Evolutionary conservation across 305 asterid genomes (phyloP).

Genomic region (Euphrasia arctica): DNA sequence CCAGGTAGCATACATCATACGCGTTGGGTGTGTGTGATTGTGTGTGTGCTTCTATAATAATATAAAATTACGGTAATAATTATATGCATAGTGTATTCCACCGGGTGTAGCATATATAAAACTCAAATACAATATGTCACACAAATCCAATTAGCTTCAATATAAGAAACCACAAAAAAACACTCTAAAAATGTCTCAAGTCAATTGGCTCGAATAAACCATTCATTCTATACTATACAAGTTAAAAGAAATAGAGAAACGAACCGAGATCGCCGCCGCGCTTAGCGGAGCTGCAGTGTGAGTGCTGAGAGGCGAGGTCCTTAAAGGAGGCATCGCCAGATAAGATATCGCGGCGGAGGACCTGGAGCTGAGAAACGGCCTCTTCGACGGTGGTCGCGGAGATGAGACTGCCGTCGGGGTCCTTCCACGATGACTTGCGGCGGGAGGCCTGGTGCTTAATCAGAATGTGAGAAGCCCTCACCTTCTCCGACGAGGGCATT

Average conservation of each 20-base stretch:
- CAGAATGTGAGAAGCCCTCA: conserved; percentile 82
- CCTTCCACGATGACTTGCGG: conserved; percentile 93
- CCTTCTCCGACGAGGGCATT: conserved; percentile 71
- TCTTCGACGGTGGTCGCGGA: conserved; percentile 67
- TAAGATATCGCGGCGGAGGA: conserved; percentile 55
- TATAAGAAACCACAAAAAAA: not conserved
- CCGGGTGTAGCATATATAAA: no score
- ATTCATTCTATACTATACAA: not conserved
- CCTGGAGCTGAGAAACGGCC: conserved; percentile 63
- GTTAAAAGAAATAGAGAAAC: conserved; percentile 18
- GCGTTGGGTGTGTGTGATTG: no score
- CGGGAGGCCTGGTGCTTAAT: conserved; percentile 94
- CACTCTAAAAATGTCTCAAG: not conserved
- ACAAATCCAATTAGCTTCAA: not conserved
- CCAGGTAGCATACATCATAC: no score
- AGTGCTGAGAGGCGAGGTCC: conserved; percentile 58
- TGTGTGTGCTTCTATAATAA: no score
- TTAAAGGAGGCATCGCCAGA: conserved; percentile 61
- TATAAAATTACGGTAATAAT: no score
- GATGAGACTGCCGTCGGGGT: conserved; percentile 75
- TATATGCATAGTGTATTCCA: no score
- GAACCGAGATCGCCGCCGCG: conserved; percentile 95
- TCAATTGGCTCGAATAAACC: conserved; percentile 5
- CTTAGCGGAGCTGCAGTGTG: conserved; percentile 92
- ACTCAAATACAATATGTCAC: not conserved